Evolutionary conservation across 148 eudicot genomes (phyloP), one percentile per base, ranked within the genome.

Genomic region (Hydrangea macrophylla): DNA sequence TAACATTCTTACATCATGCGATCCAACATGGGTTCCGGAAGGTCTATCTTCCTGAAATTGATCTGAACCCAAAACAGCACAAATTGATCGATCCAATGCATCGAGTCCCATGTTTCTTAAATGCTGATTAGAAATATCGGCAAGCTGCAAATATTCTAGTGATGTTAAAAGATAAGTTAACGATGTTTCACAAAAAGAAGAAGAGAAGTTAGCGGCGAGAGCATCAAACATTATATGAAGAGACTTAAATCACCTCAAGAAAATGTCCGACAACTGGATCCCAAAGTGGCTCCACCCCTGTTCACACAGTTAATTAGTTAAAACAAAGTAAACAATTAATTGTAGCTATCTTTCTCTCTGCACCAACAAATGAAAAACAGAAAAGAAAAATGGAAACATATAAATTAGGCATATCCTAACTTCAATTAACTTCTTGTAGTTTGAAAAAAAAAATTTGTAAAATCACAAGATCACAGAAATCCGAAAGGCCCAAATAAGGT

Each of bases 201-300:
- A n/a, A n/a, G n/a, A n/a, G n/a, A n/a, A n/a, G n/a, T n/a, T n/a
- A n/a, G n/a, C n/a, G 58, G 44, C 2, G 23, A n/a, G 57, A 70
- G 35, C 68, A 60, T 30, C 8, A 53, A 18, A 24, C 3, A 28
- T 15, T 31, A 48, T 3, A 68, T 9, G 11, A 30, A 25, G 3
- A 54, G 37, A 7, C 32, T 54, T 15, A 55, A 45, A 48, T 67
- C 79, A 94, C 99, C 99, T 94, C 97, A 37, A 94, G 80, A 69
- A 94, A 94, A 77, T 94, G 97, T 65, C 86, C 80, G 56, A 84
- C 77, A 24, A 88, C 82, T 68, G 88, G 90, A 79, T 94, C 86
- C 99, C 99, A 94, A 64, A 94, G 73, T 78, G 96, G 92, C 79
- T 94, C 92, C 79, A 91, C 97, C 68, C 99, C 99, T 94, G 78